phyloP scores from a whole-genome alignment of 2,329 filamentous ascomycete species.

The Hypoxylon rubiginosum region DNA sequence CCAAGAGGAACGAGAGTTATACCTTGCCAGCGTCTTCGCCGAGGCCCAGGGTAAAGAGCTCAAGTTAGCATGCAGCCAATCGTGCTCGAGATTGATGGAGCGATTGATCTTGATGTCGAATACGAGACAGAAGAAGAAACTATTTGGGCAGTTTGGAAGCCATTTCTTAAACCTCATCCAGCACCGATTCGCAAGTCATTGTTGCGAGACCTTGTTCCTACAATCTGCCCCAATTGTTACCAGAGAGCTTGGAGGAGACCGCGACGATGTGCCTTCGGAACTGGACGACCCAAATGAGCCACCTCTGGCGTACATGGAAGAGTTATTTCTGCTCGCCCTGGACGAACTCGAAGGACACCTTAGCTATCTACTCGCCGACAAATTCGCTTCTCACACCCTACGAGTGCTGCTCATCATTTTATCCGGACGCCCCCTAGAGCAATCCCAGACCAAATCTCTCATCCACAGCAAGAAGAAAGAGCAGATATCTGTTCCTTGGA shows the following conservation, averaged over 20 bases:
- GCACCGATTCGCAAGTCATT: conserved; percentile 97
- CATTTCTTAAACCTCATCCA: conserved; percentile 92
- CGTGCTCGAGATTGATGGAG: conserved; percentile 93
- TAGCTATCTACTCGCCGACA: conserved; percentile 85
- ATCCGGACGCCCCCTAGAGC: conserved; percentile 83
- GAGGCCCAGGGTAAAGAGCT: conserved; percentile 94
- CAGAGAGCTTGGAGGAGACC: conserved; percentile 73
- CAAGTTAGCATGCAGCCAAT: conserved; percentile 96
- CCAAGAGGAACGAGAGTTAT: conserved; percentile 77
- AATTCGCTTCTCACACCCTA: conserved; percentile 90
- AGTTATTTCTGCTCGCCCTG: conserved; percentile 84
- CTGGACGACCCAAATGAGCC: conserved; percentile 61
- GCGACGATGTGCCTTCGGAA: conserved; percentile 57
- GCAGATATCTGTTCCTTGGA: conserved; percentile 74
- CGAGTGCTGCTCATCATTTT: conserved; percentile 88
- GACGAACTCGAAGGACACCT: conserved; percentile 91
- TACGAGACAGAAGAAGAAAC: conserved; percentile 82
- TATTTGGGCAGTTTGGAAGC: conserved; percentile 87
- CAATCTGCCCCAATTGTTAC: conserved; percentile 84
- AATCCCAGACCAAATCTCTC: conserved; percentile 76
- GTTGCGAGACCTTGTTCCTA: conserved; percentile 93
- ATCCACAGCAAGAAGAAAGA: conserved; percentile 95
- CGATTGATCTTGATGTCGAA: conserved; percentile 86
- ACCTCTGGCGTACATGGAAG: conserved; percentile 79
- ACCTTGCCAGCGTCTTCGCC: conserved; percentile 84